Percentiles rank a stretch among this genome's conserved stretches.
phyloP scores from a whole-genome alignment of 129 eudicot species.

The Flaveria linearis region DNA sequence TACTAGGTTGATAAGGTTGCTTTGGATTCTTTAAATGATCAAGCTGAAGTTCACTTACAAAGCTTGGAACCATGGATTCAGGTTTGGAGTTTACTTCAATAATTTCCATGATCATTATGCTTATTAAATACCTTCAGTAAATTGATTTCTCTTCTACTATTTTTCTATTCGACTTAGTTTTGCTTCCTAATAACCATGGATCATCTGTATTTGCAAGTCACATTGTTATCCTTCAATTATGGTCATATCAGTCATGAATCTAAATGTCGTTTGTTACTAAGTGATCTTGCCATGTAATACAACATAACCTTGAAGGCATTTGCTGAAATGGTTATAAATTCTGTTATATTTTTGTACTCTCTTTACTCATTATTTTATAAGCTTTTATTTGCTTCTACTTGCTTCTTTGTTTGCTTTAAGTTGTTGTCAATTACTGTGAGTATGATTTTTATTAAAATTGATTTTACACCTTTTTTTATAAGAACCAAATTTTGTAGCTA shows the following conservation, averaged over 20 bases:
- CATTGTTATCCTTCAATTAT: neutral
- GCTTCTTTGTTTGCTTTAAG: conserved; percentile 21
- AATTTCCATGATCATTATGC: conserved; percentile 15
- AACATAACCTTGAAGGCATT: conserved; percentile 17
- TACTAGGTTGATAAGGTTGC: conserved; percentile 86
- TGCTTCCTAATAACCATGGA: conserved; percentile 18
- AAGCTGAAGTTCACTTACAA: conserved; percentile 85
- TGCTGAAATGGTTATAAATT: neutral
- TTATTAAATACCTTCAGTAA: conserved; percentile 10
- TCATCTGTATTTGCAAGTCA: neutral
- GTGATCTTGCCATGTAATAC: neutral
- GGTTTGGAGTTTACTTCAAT: conserved; percentile 42
- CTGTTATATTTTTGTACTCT: neutral
- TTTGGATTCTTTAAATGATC: conserved; percentile 85
- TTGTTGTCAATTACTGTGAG: neutral
- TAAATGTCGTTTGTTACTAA: neutral
- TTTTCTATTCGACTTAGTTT: neutral
- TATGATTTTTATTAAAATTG: conserved; percentile 18
- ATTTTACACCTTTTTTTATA: conserved; percentile 24
- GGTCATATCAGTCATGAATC: conserved; percentile 4
- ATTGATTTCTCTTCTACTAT: neutral
- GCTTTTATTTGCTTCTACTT: neutral
- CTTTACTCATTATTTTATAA: neutral
- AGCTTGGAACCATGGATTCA: conserved; percentile 99
- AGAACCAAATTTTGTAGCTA: conserved; percentile 50